Evolutionary conservation across 805 yeast genomes (phyloP).

Genomic region (Ogataea trehalophila): DNA sequence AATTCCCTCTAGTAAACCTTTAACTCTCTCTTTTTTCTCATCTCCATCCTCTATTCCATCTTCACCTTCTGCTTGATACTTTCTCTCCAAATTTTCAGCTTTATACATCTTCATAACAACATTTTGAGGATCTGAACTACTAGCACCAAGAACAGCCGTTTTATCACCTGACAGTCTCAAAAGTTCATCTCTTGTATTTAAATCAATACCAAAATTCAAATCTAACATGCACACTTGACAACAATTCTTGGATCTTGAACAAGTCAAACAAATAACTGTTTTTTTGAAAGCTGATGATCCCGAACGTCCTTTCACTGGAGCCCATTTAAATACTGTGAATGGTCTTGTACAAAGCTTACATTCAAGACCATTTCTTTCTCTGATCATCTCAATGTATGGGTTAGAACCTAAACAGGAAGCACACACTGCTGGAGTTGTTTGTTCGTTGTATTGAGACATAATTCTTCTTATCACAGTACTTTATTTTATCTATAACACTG

Average conservation of each 20-base stretch:
- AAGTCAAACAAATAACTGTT: slow-evolving; percentile 72
- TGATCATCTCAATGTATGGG: slow-evolving; percentile 62
- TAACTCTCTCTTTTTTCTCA: slow-evolving; percentile 33
- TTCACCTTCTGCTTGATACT: slow-evolving; percentile 25
- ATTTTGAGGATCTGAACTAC: slow-evolving; percentile 33
- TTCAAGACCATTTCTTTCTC: slow-evolving; percentile 69
- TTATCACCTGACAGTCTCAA: slow-evolving; percentile 61
- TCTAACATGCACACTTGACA: slow-evolving; percentile 89
- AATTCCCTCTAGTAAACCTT: slow-evolving; percentile 46
- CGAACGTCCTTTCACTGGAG: slow-evolving; percentile 33
- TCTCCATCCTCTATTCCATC: slow-evolving; percentile 19
- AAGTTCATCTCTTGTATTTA: slow-evolving; percentile 75
- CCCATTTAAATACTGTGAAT: slow-evolving; percentile 78
- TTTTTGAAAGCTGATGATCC: slow-evolving; percentile 38
- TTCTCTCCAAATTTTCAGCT: slow-evolving; percentile 42
- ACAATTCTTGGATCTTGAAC: slow-evolving; percentile 74
- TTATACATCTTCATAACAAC: slow-evolving; percentile 47
- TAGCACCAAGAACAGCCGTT: slow-evolving; percentile 4
- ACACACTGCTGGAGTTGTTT: slow-evolving; percentile 58
- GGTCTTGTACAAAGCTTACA: slow-evolving; percentile 85
- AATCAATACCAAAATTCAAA: slow-evolving; percentile 73
- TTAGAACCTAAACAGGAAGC: slow-evolving; percentile 66
- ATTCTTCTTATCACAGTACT: background rate
- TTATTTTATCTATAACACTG: no score
- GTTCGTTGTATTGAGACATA: slow-evolving; percentile 16